Base-by-base conservation (phyloP, 805 yeast genomes). In the Myxozyma melibiosi region DNA sequence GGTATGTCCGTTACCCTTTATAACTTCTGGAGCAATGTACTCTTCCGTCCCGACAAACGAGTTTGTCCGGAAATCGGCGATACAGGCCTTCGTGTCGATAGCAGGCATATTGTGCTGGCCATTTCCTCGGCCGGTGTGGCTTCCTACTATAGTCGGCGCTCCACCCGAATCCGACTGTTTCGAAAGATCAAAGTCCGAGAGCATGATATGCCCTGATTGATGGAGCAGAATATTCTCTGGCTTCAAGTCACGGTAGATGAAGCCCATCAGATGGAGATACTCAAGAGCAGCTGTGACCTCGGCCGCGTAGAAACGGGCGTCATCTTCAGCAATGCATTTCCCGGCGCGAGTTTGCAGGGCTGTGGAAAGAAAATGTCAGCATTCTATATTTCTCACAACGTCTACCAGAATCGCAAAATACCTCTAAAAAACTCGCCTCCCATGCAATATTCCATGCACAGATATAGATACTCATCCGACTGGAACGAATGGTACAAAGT, bases 11-110 rank as follows among this genome's bases (percentile, higher is more conserved):
- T 91, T 88, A 1, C 98, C 98, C 70, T 94, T 78, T 53, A 94
- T 94, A 3, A 94, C 99, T 68, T 94, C 99, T 0, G 99, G 99
- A 0, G 99, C 98, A 67, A 94, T 90, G 71, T 94, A 94, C 70
- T 94, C 99, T 70, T 94, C 99, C 0, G 99, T 94, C 1, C 99
- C 99, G 34, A 94, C 99, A 77, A 94, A 94, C 0, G 98, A 91
- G 71, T 94, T 95, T 1, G 99, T 94, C 67, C 98, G 78, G 73
- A 95, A 94, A 11, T 96, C 96, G 69, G 92, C 96, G 42, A 90
- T 90, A 67, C 97, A 92, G 1, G 94, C 88, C 69, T 90, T 92
- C 0, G 99, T 94, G 71, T 94, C 99, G 8, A 92, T 73, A 5
- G 88, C 85, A 24, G 88, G 87, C 63, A 78, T 70, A 53, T 72